phyloP scores from a whole-genome alignment of 306 rosid genomes.

The Fragaria ananassa region DNA sequence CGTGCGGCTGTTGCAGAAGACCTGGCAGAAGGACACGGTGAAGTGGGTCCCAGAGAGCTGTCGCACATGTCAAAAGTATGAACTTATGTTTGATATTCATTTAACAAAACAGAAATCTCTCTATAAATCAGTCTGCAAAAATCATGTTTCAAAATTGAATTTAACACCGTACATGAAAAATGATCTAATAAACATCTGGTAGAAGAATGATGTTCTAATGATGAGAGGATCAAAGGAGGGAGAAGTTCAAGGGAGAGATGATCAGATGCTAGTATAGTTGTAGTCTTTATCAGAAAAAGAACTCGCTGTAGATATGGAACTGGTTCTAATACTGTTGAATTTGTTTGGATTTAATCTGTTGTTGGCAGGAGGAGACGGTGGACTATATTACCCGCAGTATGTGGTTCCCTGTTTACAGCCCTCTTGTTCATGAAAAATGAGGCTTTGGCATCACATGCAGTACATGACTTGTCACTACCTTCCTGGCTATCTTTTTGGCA shows the following conservation, averaged over 20 bases:
- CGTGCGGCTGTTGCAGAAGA: slow-evolving; percentile 73
- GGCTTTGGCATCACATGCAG: neutral
- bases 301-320: neutral
- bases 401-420: slow-evolving; percentile 87
- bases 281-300: neutral
- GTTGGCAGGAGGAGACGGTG: slow-evolving; percentile 66
- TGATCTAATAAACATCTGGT: slow-evolving; percentile 2
- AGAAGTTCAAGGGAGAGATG: neutral
- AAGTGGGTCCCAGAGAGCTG: slow-evolving; percentile 64
- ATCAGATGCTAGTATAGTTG: neutral
- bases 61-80: slow-evolving; percentile 71
- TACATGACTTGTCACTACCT: neutral
- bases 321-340: slow-evolving; percentile 6
- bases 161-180: neutral
- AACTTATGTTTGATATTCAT: neutral
- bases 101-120: neutral
- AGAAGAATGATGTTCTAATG: neutral
- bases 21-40: slow-evolving; percentile 75
- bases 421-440: slow-evolving; percentile 79
- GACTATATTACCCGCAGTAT: slow-evolving; percentile 48
- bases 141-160: neutral
- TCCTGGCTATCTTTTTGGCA: neutral
- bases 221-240: neutral
- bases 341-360: slow-evolving; percentile 10
- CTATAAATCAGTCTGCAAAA: neutral